Percentiles rank a stretch among this genome's conserved stretches.
Conservation (phyloP, 2,329 filamentous ascomycete species). For the Pseudocercospora fijiensis region DNA sequence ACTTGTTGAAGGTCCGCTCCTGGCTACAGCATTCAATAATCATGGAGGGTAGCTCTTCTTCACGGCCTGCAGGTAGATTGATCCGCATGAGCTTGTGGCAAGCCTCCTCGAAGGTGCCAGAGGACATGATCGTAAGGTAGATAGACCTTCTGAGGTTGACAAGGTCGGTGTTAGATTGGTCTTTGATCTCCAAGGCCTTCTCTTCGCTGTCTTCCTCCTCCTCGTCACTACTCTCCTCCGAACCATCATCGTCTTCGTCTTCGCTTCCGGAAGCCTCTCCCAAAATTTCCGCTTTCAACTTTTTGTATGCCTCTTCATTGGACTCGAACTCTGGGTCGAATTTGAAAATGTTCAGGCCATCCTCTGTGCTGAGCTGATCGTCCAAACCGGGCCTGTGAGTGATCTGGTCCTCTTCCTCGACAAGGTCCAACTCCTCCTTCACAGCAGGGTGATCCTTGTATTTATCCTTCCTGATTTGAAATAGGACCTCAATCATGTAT, state of each 20-base stretch:
- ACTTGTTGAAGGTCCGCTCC: slow-evolving; percentile 95
- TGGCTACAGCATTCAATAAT: slow-evolving; percentile 95
- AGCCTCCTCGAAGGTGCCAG: slow-evolving; percentile 92
- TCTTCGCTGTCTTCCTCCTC: slow-evolving; percentile 71
- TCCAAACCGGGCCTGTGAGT: slow-evolving; percentile 83
- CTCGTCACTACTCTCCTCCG: slow-evolving; percentile 46
- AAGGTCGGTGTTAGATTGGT: slow-evolving; percentile 93
- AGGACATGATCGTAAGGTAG: slow-evolving; percentile 96
- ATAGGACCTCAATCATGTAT: slow-evolving; percentile 98
- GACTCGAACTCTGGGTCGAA: slow-evolving; percentile 86
- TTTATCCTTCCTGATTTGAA: slow-evolving; percentile 92
- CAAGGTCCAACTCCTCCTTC: slow-evolving; percentile 88
- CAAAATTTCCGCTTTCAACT: slow-evolving; percentile 87
- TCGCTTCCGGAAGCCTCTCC: slow-evolving; percentile 79
- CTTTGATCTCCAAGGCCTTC: slow-evolving; percentile 87
- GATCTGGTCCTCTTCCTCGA: slow-evolving; percentile 97
- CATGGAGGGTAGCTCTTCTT: slow-evolving; percentile 92
- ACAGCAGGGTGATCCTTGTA: slow-evolving; percentile 93
- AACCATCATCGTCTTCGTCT: slow-evolving; percentile 67
- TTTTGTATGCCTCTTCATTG: slow-evolving; percentile 86
- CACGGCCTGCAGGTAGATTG: slow-evolving; percentile 79
- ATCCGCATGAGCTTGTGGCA: slow-evolving; percentile 93
- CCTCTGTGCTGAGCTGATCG: slow-evolving; percentile 79
- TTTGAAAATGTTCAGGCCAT: slow-evolving; percentile 93
- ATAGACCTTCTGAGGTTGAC: slow-evolving; percentile 92